Evolutionary conservation across 2,329 filamentous ascomycete species (phyloP).

Genomic region (Aspergillus pseudotamarii): DNA sequence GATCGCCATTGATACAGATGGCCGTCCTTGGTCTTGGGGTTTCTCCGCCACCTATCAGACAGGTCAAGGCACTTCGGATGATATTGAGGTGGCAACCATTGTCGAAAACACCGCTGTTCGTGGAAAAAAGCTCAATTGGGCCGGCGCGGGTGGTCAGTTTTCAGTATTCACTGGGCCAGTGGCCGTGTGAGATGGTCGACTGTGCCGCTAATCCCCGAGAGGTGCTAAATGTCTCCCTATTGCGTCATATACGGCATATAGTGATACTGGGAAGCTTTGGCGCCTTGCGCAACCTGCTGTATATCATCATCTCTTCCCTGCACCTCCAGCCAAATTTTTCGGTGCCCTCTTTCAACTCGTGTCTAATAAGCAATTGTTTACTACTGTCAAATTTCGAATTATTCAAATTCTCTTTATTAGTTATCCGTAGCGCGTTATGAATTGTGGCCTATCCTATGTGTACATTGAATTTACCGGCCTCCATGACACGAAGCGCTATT

Average conservation of each 20-base stretch:
- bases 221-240: not conserved
- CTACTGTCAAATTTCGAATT: not conserved
- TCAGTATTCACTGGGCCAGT: slow-evolving; percentile 44
- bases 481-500: not conserved
- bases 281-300: not conserved
- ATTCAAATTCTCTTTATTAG: not conserved
- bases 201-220: not conserved
- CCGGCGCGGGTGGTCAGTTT: slow-evolving; percentile 86
- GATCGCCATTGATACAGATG: slow-evolving; percentile 69
- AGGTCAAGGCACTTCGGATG: slow-evolving; percentile 75
- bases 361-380: not conserved
- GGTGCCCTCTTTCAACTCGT: not conserved
- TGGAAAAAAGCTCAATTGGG: slow-evolving; percentile 72
- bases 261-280: not conserved
- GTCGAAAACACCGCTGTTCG: slow-evolving; percentile 84
- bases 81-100: slow-evolving; percentile 73
- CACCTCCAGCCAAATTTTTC: not conserved
- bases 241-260: not conserved
- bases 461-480: not conserved
- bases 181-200: slow-evolving; percentile 14
- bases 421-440: not conserved
- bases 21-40: slow-evolving; percentile 76
- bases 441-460: not conserved
- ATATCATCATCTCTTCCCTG: not conserved
- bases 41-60: slow-evolving; percentile 82